Base-by-base conservation (phyloP, 1,139 yeast species). In the Yamadazyma trypodendri region DNA sequence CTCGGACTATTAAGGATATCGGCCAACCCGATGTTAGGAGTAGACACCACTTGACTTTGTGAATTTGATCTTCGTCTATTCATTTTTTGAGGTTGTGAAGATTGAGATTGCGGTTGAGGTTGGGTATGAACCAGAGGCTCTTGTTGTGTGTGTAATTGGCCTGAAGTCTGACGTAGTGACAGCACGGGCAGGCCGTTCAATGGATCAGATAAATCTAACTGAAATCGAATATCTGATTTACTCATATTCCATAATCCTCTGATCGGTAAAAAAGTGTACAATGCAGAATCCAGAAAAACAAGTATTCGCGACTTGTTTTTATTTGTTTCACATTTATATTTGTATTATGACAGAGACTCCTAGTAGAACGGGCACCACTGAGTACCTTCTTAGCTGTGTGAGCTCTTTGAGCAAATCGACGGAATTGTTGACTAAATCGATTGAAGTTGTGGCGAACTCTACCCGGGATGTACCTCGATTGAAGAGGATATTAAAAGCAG, bases 41-140 rank as follows among this genome's bases (percentile, higher is more conserved):
- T 39, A 17, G 43, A 22, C 18, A 48, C 31, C 27, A 48, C 51
- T 28, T 49, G 52, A 36, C 52, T 48, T 28, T 48, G 52, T 5
- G 74, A 68, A 46, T 69, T 68, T 29, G 73, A 66, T 40, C 75
- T 49, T 44, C 60, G 58, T 21, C 41, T 32, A 29, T 37, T 40
- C 14, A 21, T 8, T 17, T 25, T 25, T 12, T 11, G 30, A 3
- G 15, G 32, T 27, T 27, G 29, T 15, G 14, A 5, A 5, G 24
- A 15, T 17, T 16, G 16, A 9, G 34, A 16, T 11, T 32, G 34
- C 12, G 32, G 15, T 18, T 29, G 32, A 8, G 15, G 13, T 2
- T 16, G 14, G 15, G 28, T 3, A 14, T 4, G 11, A 11, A 11
- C 15, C n/a, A 21, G 11, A 3, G 16, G 12, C 12, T 12, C 29